Percentiles rank a stretch among this genome's conserved stretches.
Evolutionary conservation across 176 grass and related monocot species (phyloP).

Genomic region (Oryza nivara): DNA sequence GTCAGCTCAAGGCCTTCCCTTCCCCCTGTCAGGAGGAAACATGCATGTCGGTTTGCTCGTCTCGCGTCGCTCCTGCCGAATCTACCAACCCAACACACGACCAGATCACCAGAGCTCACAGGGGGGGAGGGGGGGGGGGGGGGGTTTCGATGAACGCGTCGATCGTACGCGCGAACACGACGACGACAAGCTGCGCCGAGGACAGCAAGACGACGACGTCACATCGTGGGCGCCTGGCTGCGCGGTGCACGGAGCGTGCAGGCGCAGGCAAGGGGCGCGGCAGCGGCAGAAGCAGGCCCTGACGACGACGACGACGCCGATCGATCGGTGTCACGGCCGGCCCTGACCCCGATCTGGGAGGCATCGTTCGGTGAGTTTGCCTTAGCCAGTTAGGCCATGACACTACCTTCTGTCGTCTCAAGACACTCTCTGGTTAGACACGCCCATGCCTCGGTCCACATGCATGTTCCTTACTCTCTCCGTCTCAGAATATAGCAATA

Average conservation of each 20-base stretch:
- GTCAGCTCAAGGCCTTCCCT: neutral
- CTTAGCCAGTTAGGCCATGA: conserved; percentile 16
- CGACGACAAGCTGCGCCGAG: no score
- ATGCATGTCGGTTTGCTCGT: neutral
- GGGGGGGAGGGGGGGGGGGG: no score
- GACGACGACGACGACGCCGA: neutral
- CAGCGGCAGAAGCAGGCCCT: neutral
- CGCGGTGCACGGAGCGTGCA: neutral
- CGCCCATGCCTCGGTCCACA: conserved; percentile 33
- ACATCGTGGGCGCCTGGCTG: no score
- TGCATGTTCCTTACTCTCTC: neutral
- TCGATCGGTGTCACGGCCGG: neutral
- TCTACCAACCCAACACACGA: neutral
- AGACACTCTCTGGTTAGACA: neutral
- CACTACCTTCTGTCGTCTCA: conserved; percentile 42
- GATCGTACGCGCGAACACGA: no score
- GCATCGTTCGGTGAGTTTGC: neutral
- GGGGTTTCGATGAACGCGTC: no score
- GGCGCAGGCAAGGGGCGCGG: no score
- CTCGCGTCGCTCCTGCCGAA: neutral
- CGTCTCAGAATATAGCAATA: no score
- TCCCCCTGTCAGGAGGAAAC: neutral
- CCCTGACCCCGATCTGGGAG: neutral
- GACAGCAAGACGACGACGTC: no score
- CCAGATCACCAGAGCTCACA: no score